phyloP scores from a whole-genome alignment of 2,329 filamentous ascomycete genomes.

The Ophidiomyces ophidiicola region DNA sequence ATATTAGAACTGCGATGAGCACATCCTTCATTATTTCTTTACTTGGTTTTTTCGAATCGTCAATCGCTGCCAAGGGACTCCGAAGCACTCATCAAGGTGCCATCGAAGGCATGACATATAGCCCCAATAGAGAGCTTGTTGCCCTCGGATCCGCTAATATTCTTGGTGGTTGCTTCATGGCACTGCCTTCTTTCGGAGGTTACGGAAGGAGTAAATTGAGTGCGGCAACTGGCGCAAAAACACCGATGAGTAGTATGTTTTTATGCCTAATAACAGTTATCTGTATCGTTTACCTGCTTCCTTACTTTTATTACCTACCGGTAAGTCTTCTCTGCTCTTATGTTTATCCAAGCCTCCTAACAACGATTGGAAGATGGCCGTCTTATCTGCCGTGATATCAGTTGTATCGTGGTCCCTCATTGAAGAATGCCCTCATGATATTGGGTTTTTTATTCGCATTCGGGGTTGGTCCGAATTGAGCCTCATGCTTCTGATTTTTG shows the following conservation, averaged over 20 bases:
- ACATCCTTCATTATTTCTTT: slow-evolving; percentile 89
- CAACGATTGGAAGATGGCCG: slow-evolving; percentile 58
- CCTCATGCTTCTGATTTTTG: slow-evolving; percentile 81
- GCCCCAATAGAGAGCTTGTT: slow-evolving; percentile 84
- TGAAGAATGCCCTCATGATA: slow-evolving; percentile 87
- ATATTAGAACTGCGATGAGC: slow-evolving; percentile 75
- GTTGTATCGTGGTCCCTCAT: slow-evolving; percentile 91
- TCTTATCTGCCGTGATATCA: slow-evolving; percentile 84
- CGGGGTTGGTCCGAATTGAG: slow-evolving; percentile 73
- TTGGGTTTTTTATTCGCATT: slow-evolving; percentile 77
- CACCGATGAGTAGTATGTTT: slow-evolving; percentile 85
- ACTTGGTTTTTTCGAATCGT: slow-evolving; percentile 96
- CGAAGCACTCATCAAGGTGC: slow-evolving; percentile 50
- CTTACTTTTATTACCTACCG: slow-evolving; percentile 92
- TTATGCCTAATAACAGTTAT: slow-evolving; percentile 71
- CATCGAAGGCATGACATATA: slow-evolving; percentile 69
- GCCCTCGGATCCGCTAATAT: slow-evolving; percentile 84
- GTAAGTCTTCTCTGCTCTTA: slow-evolving; percentile 41
- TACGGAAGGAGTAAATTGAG: slow-evolving; percentile 96
- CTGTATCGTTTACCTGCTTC: slow-evolving; percentile 68
- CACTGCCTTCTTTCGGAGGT: slow-evolving; percentile 84
- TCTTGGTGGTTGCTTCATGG: slow-evolving; percentile 83
- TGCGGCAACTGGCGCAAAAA: slow-evolving; percentile 77
- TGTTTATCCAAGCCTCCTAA: not conserved
- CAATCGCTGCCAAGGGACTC: slow-evolving; percentile 85